Conservation (phyloP, 176 grass and related monocot species). For the Lolium multiflorum region DNA sequence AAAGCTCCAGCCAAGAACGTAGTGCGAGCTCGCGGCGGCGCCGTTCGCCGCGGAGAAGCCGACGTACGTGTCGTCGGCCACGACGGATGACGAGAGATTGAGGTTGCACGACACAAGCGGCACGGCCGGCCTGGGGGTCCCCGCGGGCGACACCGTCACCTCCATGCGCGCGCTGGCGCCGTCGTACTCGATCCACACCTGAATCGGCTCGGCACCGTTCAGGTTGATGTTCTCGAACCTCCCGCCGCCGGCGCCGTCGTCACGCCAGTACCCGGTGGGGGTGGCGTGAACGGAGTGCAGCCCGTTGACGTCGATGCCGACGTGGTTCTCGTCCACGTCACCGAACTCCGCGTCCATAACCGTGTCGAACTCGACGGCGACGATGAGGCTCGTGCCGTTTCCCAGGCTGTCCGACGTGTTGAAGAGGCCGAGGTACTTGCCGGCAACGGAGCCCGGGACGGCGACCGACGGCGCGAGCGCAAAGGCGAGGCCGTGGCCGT, state of each 20-base stretch:
- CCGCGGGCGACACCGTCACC: constrained; percentile 45
- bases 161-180: constrained; percentile 43
- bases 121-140: constrained; percentile 21
- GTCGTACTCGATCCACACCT: constrained; percentile 75
- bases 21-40: constrained; percentile 61
- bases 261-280: not conserved
- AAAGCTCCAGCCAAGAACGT: constrained; percentile 77
- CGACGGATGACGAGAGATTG: constrained; percentile 48
- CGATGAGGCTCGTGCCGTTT: constrained; percentile 20
- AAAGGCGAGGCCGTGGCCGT: constrained; percentile 74
- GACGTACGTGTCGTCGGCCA: constrained; percentile 51
- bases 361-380: constrained; percentile 80
- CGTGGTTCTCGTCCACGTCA: constrained; percentile 64
- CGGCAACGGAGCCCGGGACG: constrained; percentile 31
- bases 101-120: constrained; percentile 43
- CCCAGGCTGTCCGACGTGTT: constrained; percentile 41
- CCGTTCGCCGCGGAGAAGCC: constrained; percentile 76
- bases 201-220: constrained; percentile 29
- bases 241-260: not conserved
- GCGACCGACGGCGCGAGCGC: constrained; percentile 46
- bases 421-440: constrained; percentile 59
- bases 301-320: constrained; percentile 66
- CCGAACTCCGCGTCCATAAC: constrained; percentile 42
- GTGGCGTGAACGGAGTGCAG: constrained; percentile 12
- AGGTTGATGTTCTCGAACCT: constrained; percentile 7